Conservation (phyloP, 495 filamentous ascomycete species). For the Endocarpon pusillum region DNA sequence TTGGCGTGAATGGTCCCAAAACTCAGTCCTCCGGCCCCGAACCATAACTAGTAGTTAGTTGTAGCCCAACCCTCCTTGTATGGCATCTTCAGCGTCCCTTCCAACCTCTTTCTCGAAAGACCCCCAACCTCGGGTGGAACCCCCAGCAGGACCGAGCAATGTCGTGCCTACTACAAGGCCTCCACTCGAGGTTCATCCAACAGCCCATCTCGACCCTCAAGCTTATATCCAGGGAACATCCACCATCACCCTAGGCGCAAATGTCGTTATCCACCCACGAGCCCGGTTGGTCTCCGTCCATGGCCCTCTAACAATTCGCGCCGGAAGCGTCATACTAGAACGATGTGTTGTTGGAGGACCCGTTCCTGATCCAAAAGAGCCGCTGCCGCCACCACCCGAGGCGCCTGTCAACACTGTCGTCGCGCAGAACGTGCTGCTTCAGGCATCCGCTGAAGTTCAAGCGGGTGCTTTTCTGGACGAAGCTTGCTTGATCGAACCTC, state of each 20-base stretch:
- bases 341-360: slow-evolving; percentile 40
- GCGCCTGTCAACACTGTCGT: slow-evolving; percentile 15
- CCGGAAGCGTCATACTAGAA: slow-evolving; percentile 61
- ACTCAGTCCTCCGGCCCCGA: too few relatives aligned
- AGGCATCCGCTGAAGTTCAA: slow-evolving; percentile 16
- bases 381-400: too few relatives aligned
- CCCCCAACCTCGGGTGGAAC: too few relatives aligned
- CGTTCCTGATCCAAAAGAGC: slow-evolving; percentile 15
- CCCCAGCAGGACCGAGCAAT: too few relatives aligned
- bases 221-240: slow-evolving; percentile 54
- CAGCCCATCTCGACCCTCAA: slow-evolving; percentile 58
- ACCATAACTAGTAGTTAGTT: too few relatives aligned
- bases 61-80: too few relatives aligned
- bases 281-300: slow-evolving; percentile 47
- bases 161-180: too few relatives aligned
- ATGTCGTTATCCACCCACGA: slow-evolving; percentile 72
- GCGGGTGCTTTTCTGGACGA: slow-evolving; percentile 24
- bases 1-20: too few relatives aligned
- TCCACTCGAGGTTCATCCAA: slow-evolving; percentile 50
- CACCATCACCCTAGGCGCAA: slow-evolving; percentile 49
- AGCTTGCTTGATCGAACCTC: slow-evolving; percentile 18
- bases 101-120: too few relatives aligned
- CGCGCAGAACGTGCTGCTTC: slow-evolving; percentile 21
- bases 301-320: slow-evolving; percentile 56
- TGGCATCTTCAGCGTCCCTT: too few relatives aligned